Conservation (phyloP, 768 basidiomycete genomes). For the Chalciporus chontae region DNA sequence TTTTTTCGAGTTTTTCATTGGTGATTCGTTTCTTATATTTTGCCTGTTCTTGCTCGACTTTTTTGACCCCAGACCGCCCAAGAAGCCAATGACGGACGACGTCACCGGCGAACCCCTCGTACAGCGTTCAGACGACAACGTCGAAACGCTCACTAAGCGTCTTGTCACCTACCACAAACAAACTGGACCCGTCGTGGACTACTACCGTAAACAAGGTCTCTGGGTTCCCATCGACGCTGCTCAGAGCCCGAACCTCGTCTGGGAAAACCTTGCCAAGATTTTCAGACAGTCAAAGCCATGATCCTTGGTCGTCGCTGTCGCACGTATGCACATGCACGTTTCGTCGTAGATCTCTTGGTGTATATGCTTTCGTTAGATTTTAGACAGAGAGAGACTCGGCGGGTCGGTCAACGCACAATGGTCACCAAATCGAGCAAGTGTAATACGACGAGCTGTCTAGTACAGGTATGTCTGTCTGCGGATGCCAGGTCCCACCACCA, state of each 20-base stretch:
- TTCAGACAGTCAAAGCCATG: slow-evolving; percentile 41
- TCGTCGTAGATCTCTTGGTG: slow-evolving; percentile 23
- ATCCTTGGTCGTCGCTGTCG: background rate
- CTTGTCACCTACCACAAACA: slow-evolving; percentile 86
- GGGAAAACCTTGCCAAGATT: slow-evolving; percentile 72
- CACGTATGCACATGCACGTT: background rate
- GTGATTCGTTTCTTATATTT: background rate
- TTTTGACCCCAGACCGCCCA: slow-evolving; percentile 72
- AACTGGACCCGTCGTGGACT: slow-evolving; percentile 93
- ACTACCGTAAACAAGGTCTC: slow-evolving; percentile 89
- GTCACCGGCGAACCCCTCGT: slow-evolving; percentile 93
- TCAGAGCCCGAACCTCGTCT: slow-evolving; percentile 88
- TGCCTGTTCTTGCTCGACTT: background rate
- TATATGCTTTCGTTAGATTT: slow-evolving; percentile 22
- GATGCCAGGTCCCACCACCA: background rate
- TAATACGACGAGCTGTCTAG: slow-evolving; percentile 7
- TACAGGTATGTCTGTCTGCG: slow-evolving; percentile 24
- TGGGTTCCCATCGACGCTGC: slow-evolving; percentile 93
- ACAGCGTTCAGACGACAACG: slow-evolving; percentile 97
- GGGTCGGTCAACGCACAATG: background rate
- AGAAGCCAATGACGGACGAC: slow-evolving; percentile 93
- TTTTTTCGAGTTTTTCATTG: background rate
- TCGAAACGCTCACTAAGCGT: slow-evolving; percentile 89
- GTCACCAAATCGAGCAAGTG: background rate
- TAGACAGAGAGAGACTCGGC: slow-evolving; percentile 11